Conservation (phyloP, 2,329 filamentous ascomycete species). For the Aureobasidium pullulans region DNA sequence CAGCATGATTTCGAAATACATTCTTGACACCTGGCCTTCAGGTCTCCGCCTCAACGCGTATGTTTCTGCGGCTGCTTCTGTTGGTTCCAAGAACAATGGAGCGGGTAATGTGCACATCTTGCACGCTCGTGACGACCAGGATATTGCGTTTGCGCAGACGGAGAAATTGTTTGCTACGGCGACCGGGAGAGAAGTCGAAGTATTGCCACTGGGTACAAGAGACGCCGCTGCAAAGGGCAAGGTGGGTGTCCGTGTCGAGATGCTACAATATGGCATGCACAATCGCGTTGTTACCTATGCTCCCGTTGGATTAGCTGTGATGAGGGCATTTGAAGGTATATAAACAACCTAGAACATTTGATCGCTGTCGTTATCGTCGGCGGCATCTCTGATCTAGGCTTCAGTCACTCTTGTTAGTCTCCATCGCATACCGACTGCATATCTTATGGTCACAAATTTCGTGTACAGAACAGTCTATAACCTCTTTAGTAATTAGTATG, state of each 20-base stretch:
- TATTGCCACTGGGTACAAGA: slow-evolving; percentile 23
- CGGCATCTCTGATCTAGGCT: not conserved
- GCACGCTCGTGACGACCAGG: slow-evolving; percentile 72
- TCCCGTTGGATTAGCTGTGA: slow-evolving; percentile 55
- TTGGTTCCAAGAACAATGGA: slow-evolving; percentile 28
- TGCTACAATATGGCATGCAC: slow-evolving; percentile 46
- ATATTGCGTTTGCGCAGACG: slow-evolving; percentile 70
- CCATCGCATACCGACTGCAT: too few species aligned
- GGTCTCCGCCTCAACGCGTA: slow-evolving; percentile 57
- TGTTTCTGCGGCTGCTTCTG: slow-evolving; percentile 44
- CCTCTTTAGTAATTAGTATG: too few species aligned
- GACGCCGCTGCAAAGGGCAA: slow-evolving; percentile 21
- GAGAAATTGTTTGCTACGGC: slow-evolving; percentile 56
- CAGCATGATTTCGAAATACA: slow-evolving; percentile 50
- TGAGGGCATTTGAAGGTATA: slow-evolving; percentile 52
- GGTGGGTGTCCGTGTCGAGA: slow-evolving; percentile 34
- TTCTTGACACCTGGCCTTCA: slow-evolving; percentile 79
- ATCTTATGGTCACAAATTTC: too few species aligned
- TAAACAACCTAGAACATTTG: not conserved
- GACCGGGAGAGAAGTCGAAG: slow-evolving; percentile 36
- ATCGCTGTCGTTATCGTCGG: too few species aligned
- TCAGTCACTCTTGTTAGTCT: not conserved
- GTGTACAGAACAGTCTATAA: too few species aligned
- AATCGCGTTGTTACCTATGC: slow-evolving; percentile 62
- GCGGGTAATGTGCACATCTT: slow-evolving; percentile 56